Percentiles rank a stretch among this genome's conserved stretches.
phyloP scores from a whole-genome alignment of 2,329 filamentous ascomycete species.

The Fusarium papillatum region DNA sequence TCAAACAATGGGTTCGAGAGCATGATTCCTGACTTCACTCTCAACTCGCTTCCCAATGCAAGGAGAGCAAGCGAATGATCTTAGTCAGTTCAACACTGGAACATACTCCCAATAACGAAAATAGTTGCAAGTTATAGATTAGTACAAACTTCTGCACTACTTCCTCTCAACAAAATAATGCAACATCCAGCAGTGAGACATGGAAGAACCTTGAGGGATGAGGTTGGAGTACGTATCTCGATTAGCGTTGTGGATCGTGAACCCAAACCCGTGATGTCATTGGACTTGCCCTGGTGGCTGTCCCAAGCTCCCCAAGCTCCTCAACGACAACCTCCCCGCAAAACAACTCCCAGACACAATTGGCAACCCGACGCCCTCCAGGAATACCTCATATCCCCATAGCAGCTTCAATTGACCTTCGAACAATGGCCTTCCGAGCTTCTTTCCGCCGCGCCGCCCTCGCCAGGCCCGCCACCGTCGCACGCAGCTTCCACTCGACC shows the following conservation, averaged over 20 bases:
- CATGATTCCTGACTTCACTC: not conserved
- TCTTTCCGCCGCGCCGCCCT: constrained; percentile 50
- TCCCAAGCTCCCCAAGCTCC: constrained; percentile 23
- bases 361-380: constrained; percentile 12
- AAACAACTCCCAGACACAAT: constrained; percentile 26
- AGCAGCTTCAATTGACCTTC: constrained; percentile 1
- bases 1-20: not conserved
- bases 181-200: not conserved
- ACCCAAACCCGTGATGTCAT: constrained; percentile 42
- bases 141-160: not conserved
- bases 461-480: constrained; percentile 45
- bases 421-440: constrained; percentile 53
- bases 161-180: not conserved
- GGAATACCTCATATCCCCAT: constrained; percentile 8
- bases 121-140: too few species aligned
- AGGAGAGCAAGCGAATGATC: not conserved
- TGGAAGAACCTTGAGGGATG: not conserved
- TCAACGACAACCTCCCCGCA: constrained; percentile 12
- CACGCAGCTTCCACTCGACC: constrained; percentile 74
- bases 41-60: not conserved
- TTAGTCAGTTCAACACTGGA: not conserved
- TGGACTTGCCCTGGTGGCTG: constrained; percentile 11
- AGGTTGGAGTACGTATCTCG: not conserved
- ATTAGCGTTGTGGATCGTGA: constrained; percentile 25
- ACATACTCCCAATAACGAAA: not conserved